A percentile compares a stretch with the other conserved stretches of the same genome.
These are phyloP conservation scores for Pigoraptor vietnamica DNA, from an alignment of 78 protist genomes.

Conservation along the genomic window DNA sequence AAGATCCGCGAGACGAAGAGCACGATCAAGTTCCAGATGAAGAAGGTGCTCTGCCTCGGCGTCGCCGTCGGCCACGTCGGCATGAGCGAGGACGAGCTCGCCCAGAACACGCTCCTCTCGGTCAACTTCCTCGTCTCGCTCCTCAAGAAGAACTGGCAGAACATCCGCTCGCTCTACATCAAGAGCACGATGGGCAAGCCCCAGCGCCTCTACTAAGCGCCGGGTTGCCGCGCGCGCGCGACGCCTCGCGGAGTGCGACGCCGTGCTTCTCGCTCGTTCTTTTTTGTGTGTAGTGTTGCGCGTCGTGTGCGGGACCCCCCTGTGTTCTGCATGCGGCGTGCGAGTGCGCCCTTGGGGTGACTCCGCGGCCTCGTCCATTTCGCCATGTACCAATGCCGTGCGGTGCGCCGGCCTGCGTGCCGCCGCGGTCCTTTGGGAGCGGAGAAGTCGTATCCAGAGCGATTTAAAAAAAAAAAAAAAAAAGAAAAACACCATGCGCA, in stretches of 20 bases:
- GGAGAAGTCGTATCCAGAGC: not conserved
- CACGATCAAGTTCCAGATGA: constrained; percentile 98
- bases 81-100: constrained; percentile 81
- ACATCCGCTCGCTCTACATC: constrained; percentile 91
- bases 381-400: not conserved
- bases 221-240: not conserved
- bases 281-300: not conserved
- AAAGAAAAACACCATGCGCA: too few relatives aligned
- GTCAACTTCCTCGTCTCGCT: constrained; percentile 98
- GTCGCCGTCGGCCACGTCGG: constrained; percentile 95
- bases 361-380: not conserved
- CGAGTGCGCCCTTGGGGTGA: not conserved
- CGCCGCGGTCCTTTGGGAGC: not conserved
- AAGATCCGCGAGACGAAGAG: constrained; percentile 89
- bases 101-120: constrained; percentile 83
- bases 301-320: too few relatives aligned
- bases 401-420: not conserved
- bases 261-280: too few relatives aligned
- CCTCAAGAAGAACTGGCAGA: constrained; percentile 99
- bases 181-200: constrained; percentile 96
- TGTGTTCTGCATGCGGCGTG: not conserved
- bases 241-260: too few relatives aligned
- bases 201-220: constrained; percentile 78
- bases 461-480: too few relatives aligned
- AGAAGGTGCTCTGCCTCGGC: constrained; percentile 96